A percentile compares a stretch with the other conserved stretches of the same genome.
phyloP scores from a whole-genome alignment of 192 early-diverging fungal species.

The Dissophora ornata region DNA sequence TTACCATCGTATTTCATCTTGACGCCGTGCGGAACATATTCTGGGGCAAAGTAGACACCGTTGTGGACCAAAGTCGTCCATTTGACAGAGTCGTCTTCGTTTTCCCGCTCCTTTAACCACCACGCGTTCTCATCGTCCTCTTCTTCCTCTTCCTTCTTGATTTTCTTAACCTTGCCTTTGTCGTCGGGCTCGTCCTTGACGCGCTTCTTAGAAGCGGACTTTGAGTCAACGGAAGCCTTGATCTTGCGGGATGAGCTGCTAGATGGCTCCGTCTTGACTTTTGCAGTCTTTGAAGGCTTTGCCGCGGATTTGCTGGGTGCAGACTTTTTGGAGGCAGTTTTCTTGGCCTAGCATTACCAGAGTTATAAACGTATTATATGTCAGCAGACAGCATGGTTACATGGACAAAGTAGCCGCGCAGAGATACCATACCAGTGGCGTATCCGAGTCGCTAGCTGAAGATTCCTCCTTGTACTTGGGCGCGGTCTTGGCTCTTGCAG shows the following conservation, averaged over 20 bases:
- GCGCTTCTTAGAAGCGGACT: slow-evolving; percentile 35
- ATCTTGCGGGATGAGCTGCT: slow-evolving; percentile 13
- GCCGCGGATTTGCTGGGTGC: slow-evolving; percentile 34
- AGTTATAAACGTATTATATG: neutral
- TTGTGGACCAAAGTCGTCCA: slow-evolving; percentile 91
- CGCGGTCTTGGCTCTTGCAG: slow-evolving; percentile 17
- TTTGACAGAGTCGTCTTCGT: slow-evolving; percentile 74
- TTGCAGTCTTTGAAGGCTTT: slow-evolving; percentile 28
- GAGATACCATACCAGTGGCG: slow-evolving; percentile 49
- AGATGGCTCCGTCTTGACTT: slow-evolving; percentile 19
- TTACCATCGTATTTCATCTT: slow-evolving; percentile 89
- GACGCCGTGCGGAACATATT: slow-evolving; percentile 89
- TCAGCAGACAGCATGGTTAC: neutral
- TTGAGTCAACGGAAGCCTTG: slow-evolving; percentile 7
- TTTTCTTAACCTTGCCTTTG: slow-evolving; percentile 21
- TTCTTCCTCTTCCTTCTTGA: slow-evolving; percentile 51
- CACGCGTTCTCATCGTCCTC: slow-evolving; percentile 69
- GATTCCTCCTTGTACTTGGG: slow-evolving; percentile 55
- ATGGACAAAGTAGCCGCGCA: too few relatives aligned
- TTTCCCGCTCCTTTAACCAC: slow-evolving; percentile 73
- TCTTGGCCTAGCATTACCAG: slow-evolving; percentile 26
- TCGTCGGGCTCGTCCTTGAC: slow-evolving; percentile 44
- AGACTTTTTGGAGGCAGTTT: slow-evolving; percentile 16
- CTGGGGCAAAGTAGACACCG: slow-evolving; percentile 91
- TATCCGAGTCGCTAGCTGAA: slow-evolving; percentile 47